Evolutionary conservation across 192 early-diverging fungal genomes (phyloP), one percentile per base, ranked within the genome.

Genomic region (Spizellomyces sp.): DNA sequence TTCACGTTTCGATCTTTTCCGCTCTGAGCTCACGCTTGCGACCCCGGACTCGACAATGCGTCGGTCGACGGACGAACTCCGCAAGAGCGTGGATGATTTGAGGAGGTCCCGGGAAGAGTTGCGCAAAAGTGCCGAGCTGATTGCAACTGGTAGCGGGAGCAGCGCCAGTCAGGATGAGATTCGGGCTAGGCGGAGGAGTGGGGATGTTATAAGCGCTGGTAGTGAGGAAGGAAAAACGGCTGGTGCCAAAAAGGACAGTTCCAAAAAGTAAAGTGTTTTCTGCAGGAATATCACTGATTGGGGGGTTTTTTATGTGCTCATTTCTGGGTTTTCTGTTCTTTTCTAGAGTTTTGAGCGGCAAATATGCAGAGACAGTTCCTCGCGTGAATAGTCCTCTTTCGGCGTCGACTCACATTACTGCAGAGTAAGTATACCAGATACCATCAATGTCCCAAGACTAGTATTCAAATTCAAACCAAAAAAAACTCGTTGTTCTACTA

Each of bases 331-430:
- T n/a, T n/a, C n/a, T n/a, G 14, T 14, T 7, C 54, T 66, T 36
- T 54, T 17, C 22, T 3, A 69, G 54, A 27, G 59, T 58, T 0
- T 69, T 60, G 10, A 44, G 55, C 56, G 58, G 22, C 73, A 68
- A 67, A 48, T 61, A 54, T 52, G 42, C 9, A 12, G 71, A 76
- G 19, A 59, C 71, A 36, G 50, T 60, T 9, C 75, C 77, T 52
- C 75, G 75, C 48, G 71, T 80, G 42, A 80, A 74, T 59, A 78
- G 75, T 58, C 78, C 78, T 14, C 64, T 80, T 9, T 79, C 78
- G 2, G 66, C 75, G 9, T 73, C 75, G 44, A 67, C 70, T 2
- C 62, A 46, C 48, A 70, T 67, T 48, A 57, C 27, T 9, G 69
- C 58, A 21, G 58, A 63, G 63, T 46, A 45, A 36, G 27, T 36